Evolutionary conservation across 805 yeast species (phyloP), one percentile per base, ranked within the genome.

Genomic region (Brettanomyces custersianus): DNA sequence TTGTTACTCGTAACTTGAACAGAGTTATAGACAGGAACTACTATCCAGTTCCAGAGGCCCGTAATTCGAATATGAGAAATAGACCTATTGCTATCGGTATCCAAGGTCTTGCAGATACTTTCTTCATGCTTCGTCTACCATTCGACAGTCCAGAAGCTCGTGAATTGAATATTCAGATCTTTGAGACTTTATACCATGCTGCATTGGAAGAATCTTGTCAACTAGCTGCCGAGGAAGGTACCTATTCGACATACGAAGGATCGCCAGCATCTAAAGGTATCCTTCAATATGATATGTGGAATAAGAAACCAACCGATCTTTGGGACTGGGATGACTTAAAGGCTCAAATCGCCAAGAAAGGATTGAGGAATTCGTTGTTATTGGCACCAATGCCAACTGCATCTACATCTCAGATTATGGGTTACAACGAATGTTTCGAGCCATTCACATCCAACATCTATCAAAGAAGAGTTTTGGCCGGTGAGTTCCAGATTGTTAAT

Each of bases 321-420:
- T 73, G 64, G 63, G 74, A 72, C 46, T 73, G 80, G 80, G 77
- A 70, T 46, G 36, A 58, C n/a, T 59, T 73, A 47, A 73, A 72
- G 55, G 65, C 59, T 41, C 58, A 63, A 39, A 57, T 73, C 48
- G 63, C 65, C 35, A 60, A 62, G 43, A 61, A 65, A 49, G 80
- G 80, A 31, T 47, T 73, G 31, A 65, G 80, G 58, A 73, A 73
- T 59, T 73, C 80, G 25, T 61, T 73, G 45, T 65, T 73, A 45
- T 77, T 73, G 42, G 80, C 80, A 1, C 78, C 78, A 41, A 73
- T 73, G 80, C 80, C 80, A 30, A 73, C 80, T 40, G 79, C 79
- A n/a, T 73, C 79, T 18, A 73, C 79, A 4, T 73, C 79, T 8
- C 80, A 73, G 54, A 73, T 73, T 41, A 63, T 73, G 50, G 80